A percentile compares a stretch with the other conserved stretches of the same genome.
Evolutionary conservation across 2,329 filamentous ascomycete species (phyloP).

Genomic region (Hymenoscyphus fructigenus): DNA sequence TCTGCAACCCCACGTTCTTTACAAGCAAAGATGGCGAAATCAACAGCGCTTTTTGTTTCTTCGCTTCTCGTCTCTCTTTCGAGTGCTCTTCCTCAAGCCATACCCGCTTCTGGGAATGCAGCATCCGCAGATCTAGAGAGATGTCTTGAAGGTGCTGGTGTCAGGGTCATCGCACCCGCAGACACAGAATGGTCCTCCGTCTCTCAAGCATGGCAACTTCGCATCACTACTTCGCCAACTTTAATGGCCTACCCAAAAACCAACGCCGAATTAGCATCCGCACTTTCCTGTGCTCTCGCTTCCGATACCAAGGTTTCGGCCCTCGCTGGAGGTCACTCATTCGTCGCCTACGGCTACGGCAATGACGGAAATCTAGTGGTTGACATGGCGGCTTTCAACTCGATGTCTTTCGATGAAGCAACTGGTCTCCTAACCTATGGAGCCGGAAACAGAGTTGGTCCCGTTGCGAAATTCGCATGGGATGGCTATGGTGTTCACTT

Average conservation of each 20-base stretch:
- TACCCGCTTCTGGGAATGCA: neutral
- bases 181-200: conserved; percentile 12
- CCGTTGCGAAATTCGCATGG: conserved; percentile 16
- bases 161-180: conserved; percentile 5
- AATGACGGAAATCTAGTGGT: conserved; percentile 19
- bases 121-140: neutral
- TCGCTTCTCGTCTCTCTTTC: neutral
- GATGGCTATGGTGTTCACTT: conserved; percentile 17
- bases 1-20: neutral
- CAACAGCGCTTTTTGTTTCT: neutral
- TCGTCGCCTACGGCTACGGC: conserved; percentile 18
- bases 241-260: conserved; percentile 13
- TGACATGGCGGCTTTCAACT: conserved; percentile 18
- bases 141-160: conserved; percentile 15
- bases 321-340: conserved; percentile 18
- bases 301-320: conserved; percentile 15
- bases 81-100: neutral
- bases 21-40: neutral
- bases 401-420: conserved; percentile 8
- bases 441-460: conserved; percentile 16
- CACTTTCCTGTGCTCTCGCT: conserved; percentile 15
- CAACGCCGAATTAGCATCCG: conserved; percentile 11
- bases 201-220: conserved; percentile 19
- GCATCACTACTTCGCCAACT: conserved; percentile 14
- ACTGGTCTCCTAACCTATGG: conserved; percentile 17